Evolutionary conservation across 176 grass and related monocot species (phyloP), one percentile per base, ranked within the genome.

Genomic region (Rhynchospora pubera): DNA sequence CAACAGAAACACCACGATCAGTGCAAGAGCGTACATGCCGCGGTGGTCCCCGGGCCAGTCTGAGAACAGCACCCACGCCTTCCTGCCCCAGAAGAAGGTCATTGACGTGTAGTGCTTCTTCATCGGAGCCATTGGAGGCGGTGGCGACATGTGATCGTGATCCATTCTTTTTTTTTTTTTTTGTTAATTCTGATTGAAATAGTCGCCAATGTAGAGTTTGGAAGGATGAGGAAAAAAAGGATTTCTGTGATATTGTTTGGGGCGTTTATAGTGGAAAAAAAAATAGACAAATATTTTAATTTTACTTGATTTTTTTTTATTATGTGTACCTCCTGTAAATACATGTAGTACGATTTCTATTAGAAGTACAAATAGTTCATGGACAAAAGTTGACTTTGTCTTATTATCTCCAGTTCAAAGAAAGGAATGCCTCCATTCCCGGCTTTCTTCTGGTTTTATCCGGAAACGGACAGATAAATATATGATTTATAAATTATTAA

Each of bases 31-130:
- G 7, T 82, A 82, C 79, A 82, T 82, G 61, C 59, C 79, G 13
- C 61, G 3, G 2, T 28, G 26, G 18, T 67, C 30, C 0, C 82
- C 82, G 0, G 82, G 82, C 82, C 82, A 84, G 24, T 28, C 32
- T 0, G 63, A 9, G 48, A 84, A 84, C n/a, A 84, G 82, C 44
- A 84, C 55, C 65, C 75, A 66, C 10, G 82, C 47, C 44, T 84
- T 84, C 7, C 18, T 71, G 8, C 28, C 15, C 82, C 82, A 84
- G 32, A 72, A 84, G 82, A 84, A 84, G 65, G 65, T 65, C 82
- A 84, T 84, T 3, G 64, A 75, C 6, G 82, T 84, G 82, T 84
- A 84, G 19, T 28, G 82, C 66, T 74, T 74, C 53, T 75, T 84
- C 66, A 32, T 67, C 13, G 60, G 39, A 5, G 79, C 79, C 79